Evolutionary conservation across 2,329 filamentous ascomycete genomes (phyloP), one percentile per base, ranked within the genome.

Genomic region (Pseudocercospora fijiensis): DNA sequence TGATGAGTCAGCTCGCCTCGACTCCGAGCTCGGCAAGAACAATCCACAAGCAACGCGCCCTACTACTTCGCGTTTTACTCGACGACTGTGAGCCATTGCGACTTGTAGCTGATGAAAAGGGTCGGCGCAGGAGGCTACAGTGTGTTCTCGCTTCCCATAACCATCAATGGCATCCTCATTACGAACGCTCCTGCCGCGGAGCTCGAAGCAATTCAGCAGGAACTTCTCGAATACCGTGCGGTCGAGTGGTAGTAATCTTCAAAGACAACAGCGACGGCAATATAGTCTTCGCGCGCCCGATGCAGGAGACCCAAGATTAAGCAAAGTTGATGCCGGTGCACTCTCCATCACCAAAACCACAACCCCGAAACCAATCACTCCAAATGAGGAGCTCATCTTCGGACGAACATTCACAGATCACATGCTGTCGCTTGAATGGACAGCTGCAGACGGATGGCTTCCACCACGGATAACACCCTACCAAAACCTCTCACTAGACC

Each of bases 351-450:
- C 87, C 64, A 87, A 88, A 79, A 96, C 91, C 1, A 85, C 82
- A 7, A 86, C 84, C 3, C 95, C 94, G 10, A 95, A 94, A 79
- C 77, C 84, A 28, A 82, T 94, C 61, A 83, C 85, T 67, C 88
- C 92, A 60, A 86, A 90, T 13, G 86, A 94, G 75, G 88, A 96
- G 67, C 87, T 99, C 61, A 83, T 98, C 68, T 99, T 99, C 78
- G 95, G 95, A 68, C 86, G 86, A 70, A 89, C 88, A 57, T 99
- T 99, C 79, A 96, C 95, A 73, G 95, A 99, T 82, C 95, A 98
- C 81, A 98, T 99, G 94, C 88, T 98, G 74, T 88, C 90, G 64
- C 85, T 96, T 71, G 92, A 97, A 83, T 99, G 95, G 95, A 94
- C 90, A 61, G 86, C 92, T 65, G 82, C 85, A 56, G 83, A 90